Evolutionary conservation across 2,329 filamentous ascomycete species (phyloP), one percentile per base, ranked within the genome.

Genomic region (Monosporascus sp.): DNA sequence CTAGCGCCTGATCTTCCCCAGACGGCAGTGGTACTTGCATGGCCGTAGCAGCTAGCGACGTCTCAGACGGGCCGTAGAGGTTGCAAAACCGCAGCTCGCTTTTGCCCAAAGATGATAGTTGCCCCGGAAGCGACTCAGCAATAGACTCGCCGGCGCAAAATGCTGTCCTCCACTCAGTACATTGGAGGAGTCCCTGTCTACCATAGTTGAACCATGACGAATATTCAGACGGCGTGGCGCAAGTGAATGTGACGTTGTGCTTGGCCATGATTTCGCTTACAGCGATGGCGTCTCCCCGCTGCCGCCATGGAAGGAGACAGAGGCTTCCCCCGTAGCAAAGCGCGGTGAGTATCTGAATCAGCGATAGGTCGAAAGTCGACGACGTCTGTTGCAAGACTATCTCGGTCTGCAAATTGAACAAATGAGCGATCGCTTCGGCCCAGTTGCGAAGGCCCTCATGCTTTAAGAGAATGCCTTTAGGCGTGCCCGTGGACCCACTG

Each of bases 161-260:
- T 46, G 53, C 61, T 7, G 38, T 51, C 16, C 38, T 52, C 59
- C 62, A 67, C 7, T 35, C 16, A 37, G 43, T 26, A 50, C 17
- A 6, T 17, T 43, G 44, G 17, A 53, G 20, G 9, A 48, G n/a
- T 2, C 49, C 44, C 1, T 24, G 5, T 14, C 37, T 27, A 3
- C 58, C 66, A 26, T 63, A 59, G 3, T 54, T 57, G 2, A 71
- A 46, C 70, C 64, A 70, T 26, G 46, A 58, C 5, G 55, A 41
- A 49, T 73, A 74, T 55, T 79, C 75, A 0, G 76, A 72, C 0
- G 76, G 74, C 1, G 71, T 74, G 2, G 65, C 68, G 3, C 56
- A 59, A 0, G 73, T 77, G 37, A 65, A 64, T 0, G 69, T 74
- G 31, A 79, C 63, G 1, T 57, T 41, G 5, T 52, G 17, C 2